A percentile compares a stretch with the other conserved stretches of the same genome.
These are phyloP conservation scores for Oryza nivara DNA, from an alignment of 176 grass and related monocot species.

Conservation along the genomic window DNA sequence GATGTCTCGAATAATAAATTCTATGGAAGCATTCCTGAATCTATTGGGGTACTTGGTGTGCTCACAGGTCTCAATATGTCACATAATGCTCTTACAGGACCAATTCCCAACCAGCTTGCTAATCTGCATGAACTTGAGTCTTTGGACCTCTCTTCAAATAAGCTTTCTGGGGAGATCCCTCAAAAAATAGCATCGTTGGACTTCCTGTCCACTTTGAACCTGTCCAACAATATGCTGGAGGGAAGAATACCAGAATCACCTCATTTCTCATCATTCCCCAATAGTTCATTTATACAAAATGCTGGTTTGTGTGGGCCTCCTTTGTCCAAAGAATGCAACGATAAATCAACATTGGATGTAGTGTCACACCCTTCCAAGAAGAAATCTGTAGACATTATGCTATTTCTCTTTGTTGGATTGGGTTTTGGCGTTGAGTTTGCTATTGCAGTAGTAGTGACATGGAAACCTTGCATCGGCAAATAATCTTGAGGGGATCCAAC, in stretches of 20 bases:
- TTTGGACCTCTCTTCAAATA: slow-evolving; percentile 45
- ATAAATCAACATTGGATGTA: not conserved
- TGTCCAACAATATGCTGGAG: slow-evolving; percentile 44
- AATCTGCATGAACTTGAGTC: slow-evolving; percentile 21
- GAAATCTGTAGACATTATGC: not conserved
- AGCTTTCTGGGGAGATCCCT: slow-evolving; percentile 46
- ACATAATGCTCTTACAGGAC: too few relatives aligned
- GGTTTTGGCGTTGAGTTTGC: slow-evolving; percentile 35
- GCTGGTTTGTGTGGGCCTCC: slow-evolving; percentile 15
- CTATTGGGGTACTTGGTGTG: too few relatives aligned
- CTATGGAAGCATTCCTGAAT: slow-evolving; percentile 40
- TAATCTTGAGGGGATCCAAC: not conserved
- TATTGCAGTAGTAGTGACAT: not conserved
- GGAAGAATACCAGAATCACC: slow-evolving; percentile 33
- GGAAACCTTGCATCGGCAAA: not conserved
- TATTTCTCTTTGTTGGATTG: slow-evolving; percentile 23
- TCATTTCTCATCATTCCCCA: slow-evolving; percentile 19
- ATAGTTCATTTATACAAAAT: slow-evolving; percentile 19
- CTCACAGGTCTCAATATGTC: slow-evolving; percentile 36
- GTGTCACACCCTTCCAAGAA: too few relatives aligned
- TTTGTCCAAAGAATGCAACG: not conserved
- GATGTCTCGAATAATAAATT: slow-evolving; percentile 35
- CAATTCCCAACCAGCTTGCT: too few relatives aligned
- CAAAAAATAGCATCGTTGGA: slow-evolving; percentile 32
- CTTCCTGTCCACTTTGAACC: slow-evolving; percentile 36